Percentiles rank a stretch among this genome's conserved stretches.
Conservation (phyloP, 75 land plant genomes). For the Ceratopteris richardii region DNA sequence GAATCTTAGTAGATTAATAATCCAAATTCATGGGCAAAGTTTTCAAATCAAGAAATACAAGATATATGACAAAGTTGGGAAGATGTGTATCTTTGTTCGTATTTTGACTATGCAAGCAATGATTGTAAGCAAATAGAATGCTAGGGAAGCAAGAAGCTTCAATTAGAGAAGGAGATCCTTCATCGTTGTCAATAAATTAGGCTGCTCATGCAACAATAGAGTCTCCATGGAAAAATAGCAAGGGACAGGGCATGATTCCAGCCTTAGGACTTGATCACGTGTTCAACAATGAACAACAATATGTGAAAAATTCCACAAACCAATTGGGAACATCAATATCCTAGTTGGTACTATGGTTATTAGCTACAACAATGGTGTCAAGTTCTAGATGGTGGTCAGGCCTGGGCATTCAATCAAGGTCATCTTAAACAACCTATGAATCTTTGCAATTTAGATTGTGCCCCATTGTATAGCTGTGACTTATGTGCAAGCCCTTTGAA, state of each 20-base stretch:
- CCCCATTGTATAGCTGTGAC: too few relatives aligned
- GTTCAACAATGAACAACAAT: not conserved
- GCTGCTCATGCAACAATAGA: too few relatives aligned
- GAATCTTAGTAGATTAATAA: not conserved
- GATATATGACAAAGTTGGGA: constrained; percentile 36
- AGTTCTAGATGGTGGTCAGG: constrained; percentile 20
- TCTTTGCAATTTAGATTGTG: too few relatives aligned
- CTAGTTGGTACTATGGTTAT: constrained; percentile 77
- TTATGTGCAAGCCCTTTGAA: not conserved
- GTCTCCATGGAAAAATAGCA: too few relatives aligned
- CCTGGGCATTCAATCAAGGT: constrained; percentile 21
- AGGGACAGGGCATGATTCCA: too few relatives aligned
- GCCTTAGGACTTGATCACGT: too few relatives aligned
- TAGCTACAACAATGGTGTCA: constrained; percentile 46
- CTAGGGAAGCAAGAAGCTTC: constrained; percentile 11
- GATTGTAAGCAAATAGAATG: constrained; percentile 76
- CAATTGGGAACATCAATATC: constrained; percentile 59
- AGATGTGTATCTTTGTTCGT: constrained; percentile 81
- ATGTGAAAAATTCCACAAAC: constrained; percentile 9
- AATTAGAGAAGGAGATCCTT: constrained; percentile 2
- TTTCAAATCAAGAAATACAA: constrained; percentile 11
- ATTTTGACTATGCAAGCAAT: constrained; percentile 48
- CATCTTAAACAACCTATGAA: too few relatives aligned
- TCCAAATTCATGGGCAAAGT: constrained; percentile 20
- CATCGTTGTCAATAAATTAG: too few relatives aligned